These are phyloP conservation scores for Candida pseudoviswanathii DNA, from an alignment of 1,139 yeast genomes.

Conservation along the genomic window DNA sequence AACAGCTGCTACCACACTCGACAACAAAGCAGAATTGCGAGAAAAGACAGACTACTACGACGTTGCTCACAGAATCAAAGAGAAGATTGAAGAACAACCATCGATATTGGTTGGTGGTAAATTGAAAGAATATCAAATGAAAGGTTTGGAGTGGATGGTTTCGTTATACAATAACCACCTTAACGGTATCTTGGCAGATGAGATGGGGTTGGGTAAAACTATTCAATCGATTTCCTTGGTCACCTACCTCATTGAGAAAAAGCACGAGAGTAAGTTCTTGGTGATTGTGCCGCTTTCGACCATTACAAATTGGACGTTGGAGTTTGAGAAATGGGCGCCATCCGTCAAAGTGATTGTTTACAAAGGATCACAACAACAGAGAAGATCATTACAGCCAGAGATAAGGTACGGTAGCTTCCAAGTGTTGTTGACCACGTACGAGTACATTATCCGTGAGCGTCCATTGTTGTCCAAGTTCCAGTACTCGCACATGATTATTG, in stretches of 20 bases:
- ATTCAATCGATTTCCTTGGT: slow-evolving; percentile 92
- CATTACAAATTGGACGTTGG: slow-evolving; percentile 81
- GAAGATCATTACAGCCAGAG: slow-evolving; percentile 64
- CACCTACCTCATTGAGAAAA: slow-evolving; percentile 81
- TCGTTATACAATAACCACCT: slow-evolving; percentile 89
- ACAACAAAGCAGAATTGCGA: slow-evolving; percentile 46
- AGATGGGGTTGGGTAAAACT: slow-evolving; percentile 98
- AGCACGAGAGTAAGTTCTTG: slow-evolving; percentile 68
- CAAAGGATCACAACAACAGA: slow-evolving; percentile 73
- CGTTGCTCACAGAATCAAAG: slow-evolving; percentile 76
- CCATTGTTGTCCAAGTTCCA: slow-evolving; percentile 65
- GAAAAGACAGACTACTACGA: slow-evolving; percentile 74
- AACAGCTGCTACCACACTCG: slow-evolving; percentile 21
- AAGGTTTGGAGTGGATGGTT: slow-evolving; percentile 98
- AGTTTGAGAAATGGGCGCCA: slow-evolving; percentile 90
- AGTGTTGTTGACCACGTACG: slow-evolving; percentile 76
- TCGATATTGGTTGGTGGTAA: slow-evolving; percentile 78
- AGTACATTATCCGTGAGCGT: slow-evolving; percentile 74
- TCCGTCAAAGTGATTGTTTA: slow-evolving; percentile 64
- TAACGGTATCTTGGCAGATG: slow-evolving; percentile 96
- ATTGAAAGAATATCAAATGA: slow-evolving; percentile 88
- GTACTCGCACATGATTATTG: slow-evolving; percentile 87
- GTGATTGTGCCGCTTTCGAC: slow-evolving; percentile 86
- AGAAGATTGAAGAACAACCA: slow-evolving; percentile 67
- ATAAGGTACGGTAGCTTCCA: slow-evolving; percentile 71